A percentile compares a stretch with the other conserved stretches of the same genome.
phyloP scores from a whole-genome alignment of 2,329 filamentous ascomycete genomes.

The Rhexocercosporidium sp. region DNA sequence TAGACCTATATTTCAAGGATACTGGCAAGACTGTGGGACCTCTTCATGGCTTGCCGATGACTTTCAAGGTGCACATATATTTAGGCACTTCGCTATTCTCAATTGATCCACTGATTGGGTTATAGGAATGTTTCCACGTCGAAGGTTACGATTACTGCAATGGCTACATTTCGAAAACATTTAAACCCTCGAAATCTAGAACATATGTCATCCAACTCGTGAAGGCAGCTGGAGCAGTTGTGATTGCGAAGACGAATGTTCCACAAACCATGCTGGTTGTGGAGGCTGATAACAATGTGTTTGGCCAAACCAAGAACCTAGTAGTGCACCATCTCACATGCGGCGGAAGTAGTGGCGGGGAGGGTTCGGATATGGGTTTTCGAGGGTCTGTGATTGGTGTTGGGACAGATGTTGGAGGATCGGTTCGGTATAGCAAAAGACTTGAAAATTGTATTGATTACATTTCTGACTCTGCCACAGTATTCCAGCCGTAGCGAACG shows the following conservation, averaged over 20 bases:
- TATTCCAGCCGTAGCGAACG: conserved; percentile 41
- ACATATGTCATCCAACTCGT: conserved; percentile 72
- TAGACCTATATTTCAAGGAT: conserved; percentile 50
- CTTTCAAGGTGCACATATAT: conserved; percentile 14
- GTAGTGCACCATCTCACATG: conserved; percentile 80
- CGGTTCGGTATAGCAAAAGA: conserved; percentile 77
- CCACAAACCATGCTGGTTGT: conserved; percentile 56
- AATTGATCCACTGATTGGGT: background rate
- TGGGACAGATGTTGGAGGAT: conserved; percentile 88
- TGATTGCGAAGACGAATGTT: conserved; percentile 94
- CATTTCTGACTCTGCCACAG: conserved; percentile 78
- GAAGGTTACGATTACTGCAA: conserved; percentile 82
- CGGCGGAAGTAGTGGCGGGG: conserved; percentile 75
- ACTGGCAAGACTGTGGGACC: conserved; percentile 41
- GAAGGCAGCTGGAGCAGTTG: conserved; percentile 74
- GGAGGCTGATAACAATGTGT: conserved; percentile 24
- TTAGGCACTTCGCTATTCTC: conserved; percentile 32
- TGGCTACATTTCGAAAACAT: conserved; percentile 74
- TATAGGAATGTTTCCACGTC: conserved; percentile 74
- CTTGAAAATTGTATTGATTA: no score
- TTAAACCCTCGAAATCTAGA: conserved; percentile 58
- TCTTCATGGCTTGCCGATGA: conserved; percentile 22
- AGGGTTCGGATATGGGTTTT: conserved; percentile 78
- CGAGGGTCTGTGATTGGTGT: conserved; percentile 79
- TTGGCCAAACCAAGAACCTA: conserved; percentile 21